These are phyloP conservation scores for Penicillium brevicompactum DNA, from an alignment of 2,329 filamentous ascomycete species.

Conservation along the genomic window DNA sequence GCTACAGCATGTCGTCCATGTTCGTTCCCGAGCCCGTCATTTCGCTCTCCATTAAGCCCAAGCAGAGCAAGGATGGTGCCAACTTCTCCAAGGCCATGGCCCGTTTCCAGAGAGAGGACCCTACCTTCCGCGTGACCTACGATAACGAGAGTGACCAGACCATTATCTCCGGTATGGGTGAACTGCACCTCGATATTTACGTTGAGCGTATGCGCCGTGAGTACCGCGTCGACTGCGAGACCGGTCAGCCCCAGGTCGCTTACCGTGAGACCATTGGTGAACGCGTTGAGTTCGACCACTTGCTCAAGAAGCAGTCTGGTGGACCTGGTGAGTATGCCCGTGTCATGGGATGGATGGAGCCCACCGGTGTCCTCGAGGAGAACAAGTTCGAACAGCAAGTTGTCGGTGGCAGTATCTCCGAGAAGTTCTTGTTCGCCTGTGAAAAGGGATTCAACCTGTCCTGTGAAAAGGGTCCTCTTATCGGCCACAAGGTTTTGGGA, in stretches of 20 bases:
- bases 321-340: slow-evolving; percentile 94
- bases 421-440: slow-evolving; percentile 94
- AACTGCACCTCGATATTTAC: slow-evolving; percentile 95
- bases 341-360: slow-evolving; percentile 89
- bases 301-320: slow-evolving; percentile 92
- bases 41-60: slow-evolving; percentile 95
- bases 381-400: slow-evolving; percentile 89
- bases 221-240: slow-evolving; percentile 93
- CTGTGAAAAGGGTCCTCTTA: slow-evolving; percentile 82
- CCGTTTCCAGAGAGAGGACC: slow-evolving; percentile 96
- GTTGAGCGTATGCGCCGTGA: slow-evolving; percentile 95
- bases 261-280: slow-evolving; percentile 92
- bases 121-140: slow-evolving; percentile 93
- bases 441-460: slow-evolving; percentile 88
- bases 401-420: slow-evolving; percentile 84
- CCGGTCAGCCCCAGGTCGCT: slow-evolving; percentile 94
- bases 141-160: slow-evolving; percentile 93
- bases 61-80: slow-evolving; percentile 84
- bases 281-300: slow-evolving; percentile 82
- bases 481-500: slow-evolving; percentile 91
- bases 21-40: slow-evolving; percentile 96
- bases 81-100: slow-evolving; percentile 99
- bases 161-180: slow-evolving; percentile 98
- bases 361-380: slow-evolving; percentile 69
- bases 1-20: slow-evolving; percentile 98